Percentiles rank a stretch among this genome's conserved stretches.
Conservation (phyloP, 495 filamentous ascomycete genomes). For the Bacidia gigantensis region DNA sequence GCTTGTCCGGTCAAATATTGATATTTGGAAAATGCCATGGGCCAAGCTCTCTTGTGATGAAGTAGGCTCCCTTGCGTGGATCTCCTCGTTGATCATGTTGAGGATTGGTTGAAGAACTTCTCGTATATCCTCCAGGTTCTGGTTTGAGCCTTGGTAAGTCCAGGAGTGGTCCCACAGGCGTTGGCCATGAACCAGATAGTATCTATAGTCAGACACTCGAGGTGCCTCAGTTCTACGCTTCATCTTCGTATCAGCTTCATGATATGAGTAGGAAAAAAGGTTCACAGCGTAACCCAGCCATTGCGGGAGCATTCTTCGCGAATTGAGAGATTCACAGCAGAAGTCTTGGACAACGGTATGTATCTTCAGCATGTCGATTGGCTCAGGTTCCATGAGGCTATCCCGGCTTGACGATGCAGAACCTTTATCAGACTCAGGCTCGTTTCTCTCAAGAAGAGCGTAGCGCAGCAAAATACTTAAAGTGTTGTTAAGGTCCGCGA, state of each 20-base stretch:
- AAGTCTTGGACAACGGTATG: conserved; percentile 72
- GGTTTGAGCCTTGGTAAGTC: conserved; percentile 29
- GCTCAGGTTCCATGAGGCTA: conserved; percentile 36
- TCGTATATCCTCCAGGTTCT: conserved; percentile 27
- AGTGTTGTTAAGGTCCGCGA: conserved; percentile 51
- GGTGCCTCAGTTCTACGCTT: conserved; percentile 10
- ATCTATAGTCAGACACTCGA: conserved; percentile 22
- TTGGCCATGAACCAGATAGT: conserved; percentile 28
- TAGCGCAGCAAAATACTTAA: conserved; percentile 54
- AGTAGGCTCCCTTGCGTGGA: conserved; percentile 40
- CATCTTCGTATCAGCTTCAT: conserved; percentile 18
- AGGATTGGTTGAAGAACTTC: conserved; percentile 35
- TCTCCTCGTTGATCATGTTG: conserved; percentile 40
- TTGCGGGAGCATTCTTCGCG: conserved; percentile 27
- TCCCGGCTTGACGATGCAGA: conserved; percentile 30
- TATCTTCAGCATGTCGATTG: conserved; percentile 58
- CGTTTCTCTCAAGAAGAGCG: conserved; percentile 54
- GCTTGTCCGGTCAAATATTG: conserved; percentile 60
- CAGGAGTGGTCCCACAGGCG: conserved; percentile 27
- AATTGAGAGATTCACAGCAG: conserved; percentile 53
- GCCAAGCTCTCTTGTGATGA: conserved; percentile 35
- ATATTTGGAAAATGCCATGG: conserved; percentile 36
- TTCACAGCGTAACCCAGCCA: conserved; percentile 23
- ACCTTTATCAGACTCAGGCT: conserved; percentile 28
- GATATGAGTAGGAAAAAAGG: conserved; percentile 27